Evolutionary conservation across 305 asterid species (phyloP).

Genomic region (Stenogyne calaminthoides): DNA sequence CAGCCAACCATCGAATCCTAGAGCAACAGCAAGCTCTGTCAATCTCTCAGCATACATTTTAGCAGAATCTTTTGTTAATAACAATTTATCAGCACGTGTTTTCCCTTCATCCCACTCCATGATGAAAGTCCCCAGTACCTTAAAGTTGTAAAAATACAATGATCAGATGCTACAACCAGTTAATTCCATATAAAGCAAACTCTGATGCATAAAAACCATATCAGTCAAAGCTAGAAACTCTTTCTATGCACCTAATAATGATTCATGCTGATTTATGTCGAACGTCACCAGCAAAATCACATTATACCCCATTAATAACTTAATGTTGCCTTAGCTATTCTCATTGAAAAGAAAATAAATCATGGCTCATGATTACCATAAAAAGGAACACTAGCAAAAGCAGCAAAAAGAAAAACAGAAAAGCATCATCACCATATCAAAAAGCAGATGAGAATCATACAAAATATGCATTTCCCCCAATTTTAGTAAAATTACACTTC

Average conservation of each 20-base stretch:
- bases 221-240: neutral
- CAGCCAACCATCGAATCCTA: conserved; percentile 99
- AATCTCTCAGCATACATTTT: conserved; percentile 83
- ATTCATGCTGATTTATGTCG: conserved; percentile 10
- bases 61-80: conserved; percentile 63
- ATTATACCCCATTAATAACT: neutral
- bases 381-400: conserved; percentile 1
- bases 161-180: neutral
- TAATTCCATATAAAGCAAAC: neutral
- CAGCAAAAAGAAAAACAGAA: neutral
- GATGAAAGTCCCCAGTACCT: conserved; percentile 94
- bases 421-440: conserved; percentile 8
- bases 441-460: neutral
- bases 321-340: neutral
- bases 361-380: neutral
- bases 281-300: neutral
- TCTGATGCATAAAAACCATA: neutral
- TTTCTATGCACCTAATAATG: neutral
- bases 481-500: neutral
- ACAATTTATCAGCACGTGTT: conserved; percentile 53
- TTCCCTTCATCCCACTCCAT: conserved; percentile 95
- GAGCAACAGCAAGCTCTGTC: conserved; percentile 80
- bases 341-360: neutral
- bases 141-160: conserved; percentile 16
- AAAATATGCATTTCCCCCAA: neutral